Percentiles rank a stretch among this genome's conserved stretches.
Conservation (phyloP, 768 basidiomycete genomes). For the Crucibulum laeve region DNA sequence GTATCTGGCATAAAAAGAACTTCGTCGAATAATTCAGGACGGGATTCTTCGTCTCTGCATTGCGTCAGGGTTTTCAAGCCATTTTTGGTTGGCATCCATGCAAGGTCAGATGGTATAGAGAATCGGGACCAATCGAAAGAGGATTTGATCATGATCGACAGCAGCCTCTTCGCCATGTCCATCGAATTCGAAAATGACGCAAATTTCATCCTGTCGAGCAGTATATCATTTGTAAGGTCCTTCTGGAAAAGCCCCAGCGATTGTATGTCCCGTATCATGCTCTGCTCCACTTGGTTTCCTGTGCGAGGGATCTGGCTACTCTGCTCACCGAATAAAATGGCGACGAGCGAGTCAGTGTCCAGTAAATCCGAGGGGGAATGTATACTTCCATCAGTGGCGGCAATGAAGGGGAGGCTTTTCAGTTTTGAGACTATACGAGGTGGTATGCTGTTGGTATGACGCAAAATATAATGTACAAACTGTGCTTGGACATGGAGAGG, state of each 20-base stretch:
- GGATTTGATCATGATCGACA: neutral
- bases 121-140: neutral
- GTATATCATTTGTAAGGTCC: slow-evolving; percentile 22
- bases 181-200: no score
- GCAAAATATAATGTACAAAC: slow-evolving; percentile 23
- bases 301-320: slow-evolving; percentile 10
- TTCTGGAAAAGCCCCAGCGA: slow-evolving; percentile 22
- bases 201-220: slow-evolving; percentile 29
- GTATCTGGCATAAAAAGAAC: slow-evolving; percentile 29
- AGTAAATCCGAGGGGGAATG: slow-evolving; percentile 20
- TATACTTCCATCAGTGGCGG: slow-evolving; percentile 11
- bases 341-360: slow-evolving; percentile 26
- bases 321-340: slow-evolving; percentile 17
- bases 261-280: slow-evolving; percentile 14
- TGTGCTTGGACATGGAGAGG: slow-evolving; percentile 17
- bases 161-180: no score
- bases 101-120: neutral
- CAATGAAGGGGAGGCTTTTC: slow-evolving; percentile 20
- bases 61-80: neutral
- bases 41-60: neutral
- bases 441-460: slow-evolving; percentile 16
- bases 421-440: slow-evolving; percentile 19
- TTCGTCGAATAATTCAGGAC: slow-evolving; percentile 27
- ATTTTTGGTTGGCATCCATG: neutral
- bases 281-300: slow-evolving; percentile 1